phyloP scores from a whole-genome alignment of 805 yeast species.

The Myxozyma geophila region DNA sequence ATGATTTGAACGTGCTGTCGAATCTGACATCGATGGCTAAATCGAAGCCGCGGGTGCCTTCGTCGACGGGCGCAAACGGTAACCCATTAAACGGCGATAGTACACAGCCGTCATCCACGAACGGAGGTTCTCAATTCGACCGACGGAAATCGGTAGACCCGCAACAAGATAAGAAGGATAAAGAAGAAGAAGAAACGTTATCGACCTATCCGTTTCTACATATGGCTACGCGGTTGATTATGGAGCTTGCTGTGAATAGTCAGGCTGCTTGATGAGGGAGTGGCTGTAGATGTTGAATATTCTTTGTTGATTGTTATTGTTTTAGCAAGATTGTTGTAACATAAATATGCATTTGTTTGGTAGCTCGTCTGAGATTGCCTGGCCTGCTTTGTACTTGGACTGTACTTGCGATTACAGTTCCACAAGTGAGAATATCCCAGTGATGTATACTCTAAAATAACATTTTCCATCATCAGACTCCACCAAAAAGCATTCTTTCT shows the following conservation, averaged over 20 bases:
- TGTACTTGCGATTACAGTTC: too few species aligned
- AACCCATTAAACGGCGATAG: conserved; percentile 1
- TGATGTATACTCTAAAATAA: too few species aligned
- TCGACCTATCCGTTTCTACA: conserved; percentile 95
- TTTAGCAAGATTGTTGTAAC: not conserved
- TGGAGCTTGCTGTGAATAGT: conserved; percentile 96
- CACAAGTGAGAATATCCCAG: too few species aligned
- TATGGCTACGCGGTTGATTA: conserved; percentile 85
- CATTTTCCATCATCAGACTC: too few species aligned
- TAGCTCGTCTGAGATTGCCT: too few species aligned
- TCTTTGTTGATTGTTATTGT: not conserved
- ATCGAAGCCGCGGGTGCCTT: not conserved
- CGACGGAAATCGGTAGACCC: not conserved
- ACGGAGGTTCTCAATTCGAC: too few species aligned
- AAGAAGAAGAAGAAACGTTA: conserved; percentile 82
- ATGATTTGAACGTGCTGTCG: conserved; percentile 29
- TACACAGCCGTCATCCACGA: not conserved
- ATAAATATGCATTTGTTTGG: too few species aligned
- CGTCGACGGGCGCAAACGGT: not conserved
- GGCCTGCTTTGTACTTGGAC: too few species aligned
- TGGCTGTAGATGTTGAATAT: not conserved
- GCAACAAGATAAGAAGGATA: conserved; percentile 39
- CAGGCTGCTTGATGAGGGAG: conserved; percentile 52
- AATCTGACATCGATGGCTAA: conserved; percentile 22
- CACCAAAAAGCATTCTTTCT: too few species aligned